Base-by-base conservation (phyloP, 371 early-diverging fungal genomes). In the Smittium mucronatum region DNA sequence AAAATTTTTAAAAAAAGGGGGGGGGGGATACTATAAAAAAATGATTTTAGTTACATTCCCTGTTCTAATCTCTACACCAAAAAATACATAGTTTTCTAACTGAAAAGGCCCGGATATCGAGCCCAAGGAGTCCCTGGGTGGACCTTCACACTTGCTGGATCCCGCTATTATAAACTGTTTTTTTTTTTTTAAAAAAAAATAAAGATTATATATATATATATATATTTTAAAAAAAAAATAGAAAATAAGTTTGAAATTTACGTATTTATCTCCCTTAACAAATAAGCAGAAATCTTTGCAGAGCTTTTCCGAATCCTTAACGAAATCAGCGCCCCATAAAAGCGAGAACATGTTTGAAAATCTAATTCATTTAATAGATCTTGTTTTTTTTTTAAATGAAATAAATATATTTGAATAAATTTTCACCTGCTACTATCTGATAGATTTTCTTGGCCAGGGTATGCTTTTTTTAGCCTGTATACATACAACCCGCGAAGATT, bases 201-300 rank as follows among this genome's bases (percentile, higher is more conserved):
- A 47, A 21, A 47, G 21, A 21, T 47, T 47, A 21, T 5, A 21
- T 47, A 5, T 11, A 11, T 5, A 47, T 47, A 47, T 47, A 47
- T 11, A 21, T 11, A 47, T 47, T 47, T 21, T 11, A 11, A 47
- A 21, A 47, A 47, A 47, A 11, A 21, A 21, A 47, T 11, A 21
- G 47, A 11, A 21, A 47, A 47, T 47, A 47, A n/a, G 15, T 29
- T 58, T 61, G 58, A n/a, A 25, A n/a, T 57, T 59, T 25, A 78
- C 58, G 59, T 71, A 69, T 33, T 70, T 68, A 60, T 58, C 68
- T 61, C 74, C 67, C 15, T 68, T 26, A 1, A 74, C 71, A 58
- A 74, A 68, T 60, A 78, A 58, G 28, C 79, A 78, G 67, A 78
- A 34, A 61, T 78, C 79, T 64, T 75, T 76, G 61, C 75, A 74